A percentile compares a stretch with the other conserved stretches of the same genome.
Conservation (phyloP, 176 grass and related monocot species). For the Zizania latifolia region DNA sequence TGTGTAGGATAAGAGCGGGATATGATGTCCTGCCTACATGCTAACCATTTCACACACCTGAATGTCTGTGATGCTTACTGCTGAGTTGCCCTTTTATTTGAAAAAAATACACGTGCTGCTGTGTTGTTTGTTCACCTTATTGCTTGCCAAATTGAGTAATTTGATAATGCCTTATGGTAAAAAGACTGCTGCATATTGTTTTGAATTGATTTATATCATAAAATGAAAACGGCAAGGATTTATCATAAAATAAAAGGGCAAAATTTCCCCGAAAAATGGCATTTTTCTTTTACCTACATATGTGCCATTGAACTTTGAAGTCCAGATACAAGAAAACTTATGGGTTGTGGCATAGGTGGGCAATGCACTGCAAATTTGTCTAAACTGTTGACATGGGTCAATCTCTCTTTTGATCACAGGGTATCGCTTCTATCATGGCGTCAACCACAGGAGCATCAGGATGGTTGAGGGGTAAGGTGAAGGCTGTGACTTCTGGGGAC, state of each 20-base stretch:
- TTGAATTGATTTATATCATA: background rate
- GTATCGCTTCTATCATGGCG: slow-evolving; percentile 63
- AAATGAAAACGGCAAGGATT: background rate
- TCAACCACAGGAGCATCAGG: slow-evolving; percentile 47
- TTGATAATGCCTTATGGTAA: background rate
- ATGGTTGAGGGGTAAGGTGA: slow-evolving; percentile 93
- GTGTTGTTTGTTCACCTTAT: background rate
- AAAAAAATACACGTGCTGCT: too few relatives aligned
- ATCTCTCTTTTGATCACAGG: slow-evolving; percentile 39
- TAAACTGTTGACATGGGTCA: background rate
- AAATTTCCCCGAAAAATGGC: too few relatives aligned
- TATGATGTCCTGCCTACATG: background rate
- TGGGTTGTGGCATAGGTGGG: background rate
- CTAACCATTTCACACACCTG: slow-evolving; percentile 9
- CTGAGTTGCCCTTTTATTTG: background rate
- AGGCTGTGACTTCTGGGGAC: slow-evolving; percentile 91
- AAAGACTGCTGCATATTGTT: background rate
- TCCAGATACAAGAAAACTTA: background rate
- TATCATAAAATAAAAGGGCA: too few relatives aligned
- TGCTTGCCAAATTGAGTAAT: background rate
- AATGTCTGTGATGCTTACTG: background rate
- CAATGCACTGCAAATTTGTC: background rate
- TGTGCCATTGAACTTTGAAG: background rate
- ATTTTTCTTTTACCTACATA: background rate
- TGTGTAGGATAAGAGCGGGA: slow-evolving; percentile 1